Evolutionary conservation across 257 asterid species (phyloP), one percentile per base, ranked within the genome.

Genomic region (Scutellaria baicalensis): DNA sequence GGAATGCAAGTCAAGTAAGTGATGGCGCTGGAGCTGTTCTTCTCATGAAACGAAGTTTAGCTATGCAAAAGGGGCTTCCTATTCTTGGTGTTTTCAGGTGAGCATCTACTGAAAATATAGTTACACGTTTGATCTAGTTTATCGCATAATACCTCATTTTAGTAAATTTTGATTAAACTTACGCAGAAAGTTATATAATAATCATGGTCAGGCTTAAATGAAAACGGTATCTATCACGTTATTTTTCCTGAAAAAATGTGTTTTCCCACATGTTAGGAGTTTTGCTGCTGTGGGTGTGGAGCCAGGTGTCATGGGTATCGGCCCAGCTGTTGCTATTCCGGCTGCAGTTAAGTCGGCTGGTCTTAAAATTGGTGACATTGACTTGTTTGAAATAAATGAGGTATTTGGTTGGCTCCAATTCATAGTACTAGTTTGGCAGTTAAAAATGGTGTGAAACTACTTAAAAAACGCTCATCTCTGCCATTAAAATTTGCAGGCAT

Each of bases 11-110:
- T 66, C 98, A 93, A 80, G 58, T 93, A 58, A 90, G 93, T 68
- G 98, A 93, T 75, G 98, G 97, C 45, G 98, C 98, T 47, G 98
- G 88, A 68, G 98, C 95, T 70, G 98, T 93, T 69, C 98, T 93
- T 69, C 91, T 93, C 68, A 93, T 90, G 98, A 93, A 82, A 82
- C 87, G 98, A 80, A 90, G 95, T 60, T 50, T 82, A 55, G 98
- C 98, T 9, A 49, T 70, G 73, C 73, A 85, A 60, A 93, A 88
- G 80, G 93, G 97, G 63, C 84, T 93, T 76, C 96, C 93, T 2
- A 78, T 93, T 84, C 92, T 90, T 59, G 98, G 98, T 12, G 73
- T 85, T 49, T 85, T 86, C 86, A 83, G 98, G 98, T 90, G 52
- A 76, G 9, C 21, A n/a, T 42, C 13, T 69, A 40, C 58, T 33